These are phyloP conservation scores for Penicillium argentinense DNA, from an alignment of 495 filamentous ascomycete species.

Conservation along the genomic window DNA sequence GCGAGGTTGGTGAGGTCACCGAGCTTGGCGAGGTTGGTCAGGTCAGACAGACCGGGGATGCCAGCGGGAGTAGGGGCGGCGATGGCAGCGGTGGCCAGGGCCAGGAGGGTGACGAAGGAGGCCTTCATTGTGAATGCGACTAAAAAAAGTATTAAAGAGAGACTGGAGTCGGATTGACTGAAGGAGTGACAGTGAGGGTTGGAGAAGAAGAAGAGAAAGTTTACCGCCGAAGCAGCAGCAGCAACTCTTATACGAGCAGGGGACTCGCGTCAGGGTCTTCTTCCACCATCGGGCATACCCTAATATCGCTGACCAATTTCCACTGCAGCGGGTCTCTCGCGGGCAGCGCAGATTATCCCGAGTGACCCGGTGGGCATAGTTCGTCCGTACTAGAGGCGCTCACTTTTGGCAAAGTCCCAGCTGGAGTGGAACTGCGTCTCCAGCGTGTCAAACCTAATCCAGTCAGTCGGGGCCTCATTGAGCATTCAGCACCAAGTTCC, in stretches of 20 bases:
- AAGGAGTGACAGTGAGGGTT: slow-evolving; percentile 23
- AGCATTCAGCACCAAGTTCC: background rate
- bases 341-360: background rate
- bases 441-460: slow-evolving; percentile 3
- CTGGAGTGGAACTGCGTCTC: too few relatives aligned
- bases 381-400: too few relatives aligned
- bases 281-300: background rate
- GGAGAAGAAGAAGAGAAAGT: slow-evolving; percentile 17
- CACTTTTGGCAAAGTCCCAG: too few relatives aligned
- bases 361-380: background rate
- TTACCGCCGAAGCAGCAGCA: slow-evolving; percentile 7
- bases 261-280: background rate
- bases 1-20: slow-evolving; percentile 9
- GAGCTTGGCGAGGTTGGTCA: slow-evolving; percentile 9
- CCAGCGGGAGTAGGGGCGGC: slow-evolving; percentile 26
- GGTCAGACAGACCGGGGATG: slow-evolving; percentile 10
- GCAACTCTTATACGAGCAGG: background rate
- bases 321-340: background rate
- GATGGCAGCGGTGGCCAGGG: slow-evolving; percentile 31
- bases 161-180: slow-evolving; percentile 30
- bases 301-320: background rate
- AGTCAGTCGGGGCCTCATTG: background rate
- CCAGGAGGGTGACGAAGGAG: slow-evolving; percentile 33
- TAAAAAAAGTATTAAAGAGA: slow-evolving; percentile 27
- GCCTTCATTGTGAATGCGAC: slow-evolving; percentile 39